Base-by-base conservation (phyloP, 208 protist genomes). In the Leptomonas pyrrhocoris region DNA sequence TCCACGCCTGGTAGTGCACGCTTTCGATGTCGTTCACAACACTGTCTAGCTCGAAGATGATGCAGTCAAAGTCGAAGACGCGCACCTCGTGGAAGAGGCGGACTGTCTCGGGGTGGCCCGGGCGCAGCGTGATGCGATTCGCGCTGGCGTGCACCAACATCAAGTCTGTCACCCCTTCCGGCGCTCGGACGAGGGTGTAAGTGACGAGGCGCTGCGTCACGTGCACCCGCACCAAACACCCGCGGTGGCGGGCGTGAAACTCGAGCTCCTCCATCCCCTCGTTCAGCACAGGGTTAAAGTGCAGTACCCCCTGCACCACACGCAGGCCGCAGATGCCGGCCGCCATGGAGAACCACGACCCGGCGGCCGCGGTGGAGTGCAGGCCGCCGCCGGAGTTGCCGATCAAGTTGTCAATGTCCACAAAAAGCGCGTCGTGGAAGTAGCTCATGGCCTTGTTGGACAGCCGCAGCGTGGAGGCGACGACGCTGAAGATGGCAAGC, bases 41-140 rank as follows among this genome's bases (percentile, higher is more conserved):
- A 68, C 85, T 90, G 70, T 96, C 89, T 31, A 97, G 73, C 59
- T 97, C 89, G 62, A 97, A 94, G 31, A 97, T 67, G 53, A 97
- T 88, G 72, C 82, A 83, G 79, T 97, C 94, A 79, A 96, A 97
- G 56, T 94, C 86, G 59, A 96, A 90, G 23, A 86, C 76, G 59
- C 79, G 87, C 25, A 94, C 60, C 48, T 96, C 85, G 27, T 80
- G 77, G 42, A 89, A 83, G 27, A 96, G 81, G 16, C 83, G 80
- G 19, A 96, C 89, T 43, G 83, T 86, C 63, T 90, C 80, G 8
- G 89, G 80, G 34, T 81, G 73, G 46, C 74, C 76, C 28, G 70
- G 56, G 21, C 75, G 69, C 36, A 97, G 75, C 19, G 86, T 77
- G 30, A 97, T 73, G 49, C 87, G 83, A 46, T 75, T 89, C 19